Percentiles rank a stretch among this genome's conserved stretches.
These are phyloP conservation scores for Allantophomopsis cytisporea DNA, from an alignment of 2,329 filamentous ascomycete genomes.

Conservation along the genomic window DNA sequence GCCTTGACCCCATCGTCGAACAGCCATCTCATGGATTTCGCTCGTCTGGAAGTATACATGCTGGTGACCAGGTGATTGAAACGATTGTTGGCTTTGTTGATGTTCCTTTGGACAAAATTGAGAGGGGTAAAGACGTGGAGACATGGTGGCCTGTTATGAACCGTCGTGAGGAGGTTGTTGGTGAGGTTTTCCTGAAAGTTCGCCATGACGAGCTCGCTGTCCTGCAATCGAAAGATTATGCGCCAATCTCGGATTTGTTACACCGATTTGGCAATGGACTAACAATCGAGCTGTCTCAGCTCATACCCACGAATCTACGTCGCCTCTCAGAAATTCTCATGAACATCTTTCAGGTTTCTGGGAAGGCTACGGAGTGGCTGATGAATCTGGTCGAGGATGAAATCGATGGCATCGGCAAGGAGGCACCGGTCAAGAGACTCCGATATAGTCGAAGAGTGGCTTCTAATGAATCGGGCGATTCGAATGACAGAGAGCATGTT, in stretches of 20 bases:
- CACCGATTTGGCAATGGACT: slow-evolving; percentile 75
- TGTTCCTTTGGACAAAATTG: slow-evolving; percentile 58
- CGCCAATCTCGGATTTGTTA: slow-evolving; percentile 66
- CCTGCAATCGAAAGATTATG: slow-evolving; percentile 74
- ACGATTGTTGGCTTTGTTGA: slow-evolving; percentile 61
- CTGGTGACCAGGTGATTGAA: slow-evolving; percentile 26
- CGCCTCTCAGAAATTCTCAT: slow-evolving; percentile 75
- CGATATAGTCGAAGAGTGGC: slow-evolving; percentile 59
- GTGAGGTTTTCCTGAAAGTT: slow-evolving; percentile 73
- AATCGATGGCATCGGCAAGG: slow-evolving; percentile 83
- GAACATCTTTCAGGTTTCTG: slow-evolving; percentile 92
- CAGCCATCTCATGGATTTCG: slow-evolving; percentile 12
- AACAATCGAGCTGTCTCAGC: slow-evolving; percentile 71
- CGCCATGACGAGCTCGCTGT: slow-evolving; percentile 84
- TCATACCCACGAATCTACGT: slow-evolving; percentile 64
- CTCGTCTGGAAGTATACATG: slow-evolving; percentile 14
- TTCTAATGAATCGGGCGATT: slow-evolving; percentile 55
- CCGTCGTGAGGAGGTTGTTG: slow-evolving; percentile 60
- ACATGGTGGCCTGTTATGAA: slow-evolving; percentile 80
- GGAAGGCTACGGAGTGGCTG: slow-evolving; percentile 75
- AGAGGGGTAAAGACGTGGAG: slow-evolving; percentile 65
- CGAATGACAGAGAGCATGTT: slow-evolving; percentile 55
- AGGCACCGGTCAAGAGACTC: slow-evolving; percentile 60
- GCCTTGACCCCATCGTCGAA: slow-evolving; percentile 28
- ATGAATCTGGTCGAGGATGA: slow-evolving; percentile 91